Conservation (phyloP, 768 basidiomycete genomes). For the Gelatoporia subvermispora region DNA sequence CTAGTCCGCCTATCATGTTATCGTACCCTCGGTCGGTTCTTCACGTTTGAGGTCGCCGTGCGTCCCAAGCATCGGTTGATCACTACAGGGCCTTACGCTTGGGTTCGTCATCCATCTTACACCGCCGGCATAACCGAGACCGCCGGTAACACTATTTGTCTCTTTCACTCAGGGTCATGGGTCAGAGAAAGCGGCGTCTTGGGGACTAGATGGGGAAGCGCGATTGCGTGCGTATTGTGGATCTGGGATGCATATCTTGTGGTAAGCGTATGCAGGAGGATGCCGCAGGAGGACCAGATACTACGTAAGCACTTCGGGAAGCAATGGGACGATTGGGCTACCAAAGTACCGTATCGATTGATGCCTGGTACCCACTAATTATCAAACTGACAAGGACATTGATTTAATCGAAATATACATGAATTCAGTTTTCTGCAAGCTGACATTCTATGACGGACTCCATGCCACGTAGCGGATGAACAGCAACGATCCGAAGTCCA, state of each 20-base stretch:
- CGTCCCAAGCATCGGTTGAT: slow-evolving; percentile 18
- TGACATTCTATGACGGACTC: too few species aligned
- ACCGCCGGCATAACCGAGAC: neutral
- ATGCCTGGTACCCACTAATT: slow-evolving; percentile 3
- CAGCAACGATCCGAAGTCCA: too few species aligned
- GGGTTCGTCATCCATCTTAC: slow-evolving; percentile 27
- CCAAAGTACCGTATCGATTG: neutral
- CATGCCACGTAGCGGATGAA: too few species aligned
- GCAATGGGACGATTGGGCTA: slow-evolving; percentile 12
- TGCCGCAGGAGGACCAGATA: slow-evolving; percentile 6
- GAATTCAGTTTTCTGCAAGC: too few species aligned
- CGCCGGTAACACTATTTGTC: neutral
- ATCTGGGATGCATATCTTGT: neutral
- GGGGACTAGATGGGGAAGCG: slow-evolving; percentile 2
- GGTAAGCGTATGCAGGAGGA: neutral
- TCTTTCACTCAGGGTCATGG: slow-evolving; percentile 4
- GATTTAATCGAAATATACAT: too few species aligned
- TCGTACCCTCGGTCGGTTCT: slow-evolving; percentile 11
- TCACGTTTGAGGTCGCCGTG: slow-evolving; percentile 16
- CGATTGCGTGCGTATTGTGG: neutral
- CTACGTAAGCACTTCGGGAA: slow-evolving; percentile 13
- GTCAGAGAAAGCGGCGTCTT: slow-evolving; percentile 4
- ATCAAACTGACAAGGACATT: too few species aligned
- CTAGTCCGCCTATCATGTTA: slow-evolving; percentile 5
- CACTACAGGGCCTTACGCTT: slow-evolving; percentile 23